Conservation (phyloP, 2,329 filamentous ascomycete species). For the Colletotrichum abscissum region DNA sequence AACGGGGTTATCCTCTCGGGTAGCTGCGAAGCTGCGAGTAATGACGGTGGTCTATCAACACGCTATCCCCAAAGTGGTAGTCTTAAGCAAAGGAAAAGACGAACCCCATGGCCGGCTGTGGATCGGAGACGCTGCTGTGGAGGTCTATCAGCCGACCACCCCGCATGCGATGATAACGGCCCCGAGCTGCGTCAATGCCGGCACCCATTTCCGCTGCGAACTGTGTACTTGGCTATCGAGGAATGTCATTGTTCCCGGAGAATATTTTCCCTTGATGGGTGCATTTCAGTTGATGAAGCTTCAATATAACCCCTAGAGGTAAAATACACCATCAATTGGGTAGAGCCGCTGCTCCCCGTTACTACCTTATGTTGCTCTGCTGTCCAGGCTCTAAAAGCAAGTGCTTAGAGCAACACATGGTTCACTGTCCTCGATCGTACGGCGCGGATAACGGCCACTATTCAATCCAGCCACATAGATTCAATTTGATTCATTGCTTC, state of each 20-base stretch:
- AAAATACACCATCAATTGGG: too few relatives aligned
- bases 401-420: too few relatives aligned
- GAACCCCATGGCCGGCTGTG: background rate
- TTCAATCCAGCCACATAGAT: background rate
- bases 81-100: conserved; percentile 24
- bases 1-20: too few relatives aligned
- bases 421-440: too few relatives aligned
- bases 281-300: too few relatives aligned
- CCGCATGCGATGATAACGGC: conserved; percentile 6
- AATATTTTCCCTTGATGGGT: background rate
- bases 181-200: background rate
- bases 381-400: too few relatives aligned
- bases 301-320: too few relatives aligned
- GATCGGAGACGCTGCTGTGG: background rate
- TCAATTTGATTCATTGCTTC: background rate
- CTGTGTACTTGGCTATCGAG: background rate
- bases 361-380: too few relatives aligned
- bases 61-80: conserved; percentile 15
- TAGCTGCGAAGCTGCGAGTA: background rate
- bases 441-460: too few relatives aligned
- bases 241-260: background rate
- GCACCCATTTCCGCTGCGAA: background rate
- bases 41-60: background rate
- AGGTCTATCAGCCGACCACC: conserved; percentile 5
- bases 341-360: too few relatives aligned